These are phyloP conservation scores for Pseudofabraea citricarpa DNA, from an alignment of 2,329 filamentous ascomycete species.

Conservation along the genomic window DNA sequence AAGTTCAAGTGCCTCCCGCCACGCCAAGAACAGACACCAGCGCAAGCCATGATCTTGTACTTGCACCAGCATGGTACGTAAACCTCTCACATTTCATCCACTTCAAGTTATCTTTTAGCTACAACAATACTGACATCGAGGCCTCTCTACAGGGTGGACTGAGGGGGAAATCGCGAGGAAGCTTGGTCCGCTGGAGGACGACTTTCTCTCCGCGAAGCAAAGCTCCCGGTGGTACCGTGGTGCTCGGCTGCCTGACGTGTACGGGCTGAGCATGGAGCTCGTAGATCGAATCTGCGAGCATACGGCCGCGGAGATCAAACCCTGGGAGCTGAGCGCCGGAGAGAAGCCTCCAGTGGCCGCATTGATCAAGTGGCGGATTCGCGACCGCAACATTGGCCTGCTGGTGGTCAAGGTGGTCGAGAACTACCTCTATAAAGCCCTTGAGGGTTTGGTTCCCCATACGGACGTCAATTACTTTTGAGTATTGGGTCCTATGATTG, in stretches of 20 bases:
- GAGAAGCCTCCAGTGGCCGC: not conserved
- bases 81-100: no score
- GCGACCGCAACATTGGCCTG: not conserved
- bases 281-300: not conserved
- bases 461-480: no score
- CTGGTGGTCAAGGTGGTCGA: not conserved
- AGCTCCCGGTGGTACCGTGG: not conserved
- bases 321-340: not conserved
- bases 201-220: not conserved
- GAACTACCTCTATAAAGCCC: no score
- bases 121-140: no score
- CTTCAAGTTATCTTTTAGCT: no score
- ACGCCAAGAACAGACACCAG: not conserved
- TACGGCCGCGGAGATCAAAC: not conserved
- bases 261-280: not conserved
- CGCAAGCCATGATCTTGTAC: not conserved
- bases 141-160: no score
- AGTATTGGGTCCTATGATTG: no score
- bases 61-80: not conserved
- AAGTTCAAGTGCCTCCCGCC: not conserved
- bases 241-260: not conserved
- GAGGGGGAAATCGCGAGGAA: not conserved
- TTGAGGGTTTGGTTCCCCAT: no score
- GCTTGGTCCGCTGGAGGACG: not conserved
- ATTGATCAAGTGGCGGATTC: not conserved